Evolutionary conservation across 805 yeast species (phyloP), one percentile per base, ranked within the genome.

Genomic region (Priceomyces medius): DNA sequence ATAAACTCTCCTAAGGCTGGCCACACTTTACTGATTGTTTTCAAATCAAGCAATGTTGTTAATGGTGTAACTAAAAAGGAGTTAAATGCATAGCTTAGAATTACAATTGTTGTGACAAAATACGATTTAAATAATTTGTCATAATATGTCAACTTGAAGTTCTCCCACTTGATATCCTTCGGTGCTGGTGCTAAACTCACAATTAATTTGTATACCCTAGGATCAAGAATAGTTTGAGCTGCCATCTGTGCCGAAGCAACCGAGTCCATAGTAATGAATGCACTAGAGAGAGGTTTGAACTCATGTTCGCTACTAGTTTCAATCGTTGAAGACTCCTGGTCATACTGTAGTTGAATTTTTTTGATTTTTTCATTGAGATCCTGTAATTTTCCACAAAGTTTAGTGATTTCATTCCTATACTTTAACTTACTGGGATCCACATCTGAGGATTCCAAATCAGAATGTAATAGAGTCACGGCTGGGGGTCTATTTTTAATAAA

Each of bases 1-100:
- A 80, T 70, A 36, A 73, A 59, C n/a, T 73, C 68, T 1, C 83
- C 85, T 29, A 79, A 65, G 7, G 71, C 76, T 3, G 83, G 83
- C 81, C 82, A 79, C 43, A 78, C 59, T 49, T 76, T 77, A 37
- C 71, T 68, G 40, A 80, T 77, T 1, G 82, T 71, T 51, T 73
- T 76, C 37, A 79, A 66, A 49, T 79, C 81, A 45, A 80, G 63
- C 51, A 80, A 68, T 1, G 83, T 74, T 1, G 84, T 71, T 41
- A 80, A 74, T 31, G 80, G 76, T 6, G 81, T 66, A 21, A 79
- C 79, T 34, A 81, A 77, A 49, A 78, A 76, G 35, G 78, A 68
- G 43, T 79, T 70, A 20, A 77, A 68, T 21, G 73, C 71, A 48
- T 79, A 75, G 51, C 77, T 72, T 20, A 75, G 57, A 18, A 76